Percentiles rank a stretch among this genome's conserved stretches.
phyloP scores from a whole-genome alignment of 2,329 filamentous ascomycete genomes.

The Zymoseptoria ardabiliae region DNA sequence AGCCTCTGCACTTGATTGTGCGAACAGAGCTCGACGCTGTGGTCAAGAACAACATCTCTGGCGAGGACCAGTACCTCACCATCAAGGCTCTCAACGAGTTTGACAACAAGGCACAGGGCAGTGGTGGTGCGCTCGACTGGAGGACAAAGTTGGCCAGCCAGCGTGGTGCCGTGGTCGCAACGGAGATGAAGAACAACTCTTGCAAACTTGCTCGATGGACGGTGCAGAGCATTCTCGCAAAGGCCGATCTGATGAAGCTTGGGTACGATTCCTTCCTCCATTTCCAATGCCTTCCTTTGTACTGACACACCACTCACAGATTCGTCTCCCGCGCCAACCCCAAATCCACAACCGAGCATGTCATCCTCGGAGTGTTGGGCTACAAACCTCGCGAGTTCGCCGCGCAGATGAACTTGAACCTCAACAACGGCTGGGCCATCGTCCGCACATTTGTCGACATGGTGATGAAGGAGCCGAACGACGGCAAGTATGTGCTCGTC shows the following conservation, averaged over 20 bases:
- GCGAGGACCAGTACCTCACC: constrained; percentile 83
- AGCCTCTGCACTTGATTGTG: constrained; percentile 86
- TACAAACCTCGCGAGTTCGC: constrained; percentile 98
- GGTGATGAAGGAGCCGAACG: constrained; percentile 63
- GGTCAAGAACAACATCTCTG: constrained; percentile 86
- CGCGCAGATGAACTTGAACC: constrained; percentile 92
- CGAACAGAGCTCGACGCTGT: constrained; percentile 93
- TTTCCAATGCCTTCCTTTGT: constrained; percentile 4
- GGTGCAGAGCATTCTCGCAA: constrained; percentile 89
- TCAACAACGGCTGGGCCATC: constrained; percentile 98
- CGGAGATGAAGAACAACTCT: constrained; percentile 99
- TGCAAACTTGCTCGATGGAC: constrained; percentile 99
- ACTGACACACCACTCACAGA: constrained; percentile 39
- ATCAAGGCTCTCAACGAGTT: constrained; percentile 99
- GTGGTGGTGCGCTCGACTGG: constrained; percentile 94
- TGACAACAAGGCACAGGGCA: constrained; percentile 93
- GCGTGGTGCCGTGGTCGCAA: constrained; percentile 93
- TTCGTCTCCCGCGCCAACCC: constrained; percentile 94
- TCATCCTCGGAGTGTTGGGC: constrained; percentile 88
- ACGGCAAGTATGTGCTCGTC: constrained; percentile 68
- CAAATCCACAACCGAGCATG: constrained; percentile 85
- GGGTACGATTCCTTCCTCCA: constrained; percentile 53
- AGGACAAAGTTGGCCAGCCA: constrained; percentile 87
- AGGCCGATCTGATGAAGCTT: constrained; percentile 98
- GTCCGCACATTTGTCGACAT: constrained; percentile 97